Evolutionary conservation across 1,284 basidiomycete genomes (phyloP).

Genomic region (Moesziomyces sp.): DNA sequence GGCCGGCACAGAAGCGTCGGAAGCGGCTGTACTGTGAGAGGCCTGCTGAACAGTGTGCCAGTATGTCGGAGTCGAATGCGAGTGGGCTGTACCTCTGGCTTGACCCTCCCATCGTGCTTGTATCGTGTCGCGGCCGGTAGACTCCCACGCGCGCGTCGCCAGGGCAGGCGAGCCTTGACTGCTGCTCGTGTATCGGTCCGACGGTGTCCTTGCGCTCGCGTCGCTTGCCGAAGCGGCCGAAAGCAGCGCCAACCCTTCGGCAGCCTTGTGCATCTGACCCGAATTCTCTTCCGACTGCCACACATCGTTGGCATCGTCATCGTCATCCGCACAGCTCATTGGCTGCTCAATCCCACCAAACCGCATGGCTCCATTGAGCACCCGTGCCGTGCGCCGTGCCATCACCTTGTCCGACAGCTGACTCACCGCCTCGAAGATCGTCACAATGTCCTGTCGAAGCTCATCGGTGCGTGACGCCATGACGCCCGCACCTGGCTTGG

Average conservation of each 20-base stretch:
- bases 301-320: constrained; percentile 15
- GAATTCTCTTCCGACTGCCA: constrained; percentile 12
- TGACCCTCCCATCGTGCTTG: background rate
- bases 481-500: background rate
- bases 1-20: background rate
- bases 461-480: constrained; percentile 1
- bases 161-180: constrained; percentile 1
- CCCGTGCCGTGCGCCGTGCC: constrained; percentile 11
- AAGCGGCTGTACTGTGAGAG: background rate
- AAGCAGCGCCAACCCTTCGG: constrained; percentile 33
- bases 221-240: constrained; percentile 13
- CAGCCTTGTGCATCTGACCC: constrained; percentile 30
- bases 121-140: background rate
- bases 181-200: constrained; percentile 7
- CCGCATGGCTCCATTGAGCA: constrained; percentile 22
- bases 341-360: constrained; percentile 15
- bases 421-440: constrained; percentile 27
- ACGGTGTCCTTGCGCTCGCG: constrained; percentile 13
- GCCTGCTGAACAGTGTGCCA: background rate
- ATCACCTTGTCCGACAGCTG: constrained; percentile 22
- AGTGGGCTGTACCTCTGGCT: background rate
- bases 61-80: background rate
- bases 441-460: constrained; percentile 20
- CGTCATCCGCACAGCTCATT: background rate
- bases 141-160: constrained; percentile 4